A percentile compares a stretch with the other conserved stretches of the same genome.
Evolutionary conservation across 805 yeast genomes (phyloP).

Genomic region (Kurtzmaniella cleridarum): DNA sequence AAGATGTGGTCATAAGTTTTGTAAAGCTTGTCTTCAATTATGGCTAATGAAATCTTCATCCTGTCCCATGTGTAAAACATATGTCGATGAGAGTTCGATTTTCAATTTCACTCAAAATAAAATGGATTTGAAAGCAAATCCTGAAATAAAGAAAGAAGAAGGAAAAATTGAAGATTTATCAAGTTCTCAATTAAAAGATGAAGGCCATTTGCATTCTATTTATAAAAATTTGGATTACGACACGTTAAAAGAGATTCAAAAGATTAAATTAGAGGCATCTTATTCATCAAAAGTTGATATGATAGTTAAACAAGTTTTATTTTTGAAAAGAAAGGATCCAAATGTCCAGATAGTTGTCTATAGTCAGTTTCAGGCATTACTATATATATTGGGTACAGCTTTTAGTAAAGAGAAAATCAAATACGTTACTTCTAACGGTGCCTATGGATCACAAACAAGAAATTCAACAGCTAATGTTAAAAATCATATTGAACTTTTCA

Average conservation of each 20-base stretch:
- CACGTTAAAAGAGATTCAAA: conserved; percentile 39
- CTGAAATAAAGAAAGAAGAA: conserved; percentile 9
- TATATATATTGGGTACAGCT: conserved; percentile 62
- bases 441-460: conserved; percentile 23
- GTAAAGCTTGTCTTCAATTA: conserved; percentile 68
- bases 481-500: conserved; percentile 53
- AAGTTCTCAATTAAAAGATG: conserved; percentile 3
- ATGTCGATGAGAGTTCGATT: conserved; percentile 44
- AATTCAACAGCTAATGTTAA: conserved; percentile 10
- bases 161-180: conserved; percentile 1
- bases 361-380: conserved; percentile 82
- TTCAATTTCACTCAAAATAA: conserved; percentile 65
- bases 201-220: conserved; percentile 27
- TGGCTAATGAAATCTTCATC: conserved; percentile 58
- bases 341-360: conserved; percentile 77
- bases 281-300: conserved; percentile 87
- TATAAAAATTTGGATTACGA: conserved; percentile 42
- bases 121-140: conserved; percentile 45
- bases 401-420: conserved; percentile 52
- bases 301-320: conserved; percentile 66
- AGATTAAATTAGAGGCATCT: conserved; percentile 25
- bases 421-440: conserved; percentile 50
- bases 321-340: conserved; percentile 52
- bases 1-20: conserved; percentile 88
- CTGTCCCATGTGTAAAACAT: conserved; percentile 81